Conservation (phyloP, 768 basidiomycete species). For the Boletus fagicola region DNA sequence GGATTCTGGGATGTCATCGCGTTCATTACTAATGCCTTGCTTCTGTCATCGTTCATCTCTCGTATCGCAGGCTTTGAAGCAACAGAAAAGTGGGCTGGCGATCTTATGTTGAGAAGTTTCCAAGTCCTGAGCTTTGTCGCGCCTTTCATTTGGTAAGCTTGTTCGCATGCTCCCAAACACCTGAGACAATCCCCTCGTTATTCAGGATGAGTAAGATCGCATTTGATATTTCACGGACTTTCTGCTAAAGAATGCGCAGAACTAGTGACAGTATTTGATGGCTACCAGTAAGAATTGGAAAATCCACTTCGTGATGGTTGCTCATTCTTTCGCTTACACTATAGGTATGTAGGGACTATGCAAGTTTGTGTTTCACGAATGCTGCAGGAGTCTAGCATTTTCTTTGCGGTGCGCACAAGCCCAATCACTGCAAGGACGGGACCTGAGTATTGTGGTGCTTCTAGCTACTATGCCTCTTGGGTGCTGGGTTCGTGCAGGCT, state of each 20-base stretch:
- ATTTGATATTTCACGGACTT: background rate
- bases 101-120: slow-evolving; percentile 67
- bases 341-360: slow-evolving; percentile 85
- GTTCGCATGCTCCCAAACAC: background rate
- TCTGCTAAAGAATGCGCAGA: slow-evolving; percentile 40
- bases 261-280: slow-evolving; percentile 77
- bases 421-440: background rate
- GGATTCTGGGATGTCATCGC: slow-evolving; percentile 75
- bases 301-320: background rate
- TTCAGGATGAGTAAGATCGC: slow-evolving; percentile 74
- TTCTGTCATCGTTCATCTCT: slow-evolving; percentile 71
- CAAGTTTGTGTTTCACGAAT: slow-evolving; percentile 92
- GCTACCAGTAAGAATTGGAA: slow-evolving; percentile 56
- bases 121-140: slow-evolving; percentile 86
- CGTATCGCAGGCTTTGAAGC: slow-evolving; percentile 57
- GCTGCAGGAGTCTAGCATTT: slow-evolving; percentile 90
- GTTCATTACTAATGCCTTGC: slow-evolving; percentile 68
- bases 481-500: slow-evolving; percentile 81
- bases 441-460: background rate
- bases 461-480: slow-evolving; percentile 78
- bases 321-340: background rate
- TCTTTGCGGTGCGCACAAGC: slow-evolving; percentile 67
- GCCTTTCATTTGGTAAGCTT: slow-evolving; percentile 78
- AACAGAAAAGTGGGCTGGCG: slow-evolving; percentile 34
- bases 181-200: background rate